Percentiles rank a stretch among this genome's conserved stretches.
Conservation (phyloP, 768 basidiomycete species). For the Crucibulum laeve region DNA sequence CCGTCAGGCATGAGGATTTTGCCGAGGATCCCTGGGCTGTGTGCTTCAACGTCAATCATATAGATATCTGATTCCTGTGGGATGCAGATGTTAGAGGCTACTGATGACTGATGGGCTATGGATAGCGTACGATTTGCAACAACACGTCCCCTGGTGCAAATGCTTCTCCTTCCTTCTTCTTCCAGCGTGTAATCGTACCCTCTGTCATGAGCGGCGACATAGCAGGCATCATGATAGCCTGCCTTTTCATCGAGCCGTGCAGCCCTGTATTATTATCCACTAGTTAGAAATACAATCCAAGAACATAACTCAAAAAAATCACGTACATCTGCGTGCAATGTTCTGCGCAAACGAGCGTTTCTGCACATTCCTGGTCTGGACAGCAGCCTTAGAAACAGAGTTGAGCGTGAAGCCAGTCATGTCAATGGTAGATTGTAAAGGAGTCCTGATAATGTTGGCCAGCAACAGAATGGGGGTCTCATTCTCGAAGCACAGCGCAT, state of each 20-base stretch:
- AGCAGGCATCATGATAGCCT: constrained; percentile 67
- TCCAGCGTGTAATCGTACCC: constrained; percentile 78
- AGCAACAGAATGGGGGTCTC: constrained; percentile 14
- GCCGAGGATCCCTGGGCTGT: constrained; percentile 79
- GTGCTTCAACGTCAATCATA: constrained; percentile 87
- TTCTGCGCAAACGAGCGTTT: constrained; percentile 12
- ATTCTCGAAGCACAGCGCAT: neutral
- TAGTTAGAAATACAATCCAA: neutral
- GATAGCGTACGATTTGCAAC: constrained; percentile 62
- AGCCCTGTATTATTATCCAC: constrained; percentile 18
- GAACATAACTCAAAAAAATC: constrained; percentile 4
- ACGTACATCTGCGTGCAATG: constrained; percentile 21
- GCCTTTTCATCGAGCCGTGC: constrained; percentile 26
- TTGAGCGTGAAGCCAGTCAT: constrained; percentile 15
- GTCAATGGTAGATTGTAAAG: constrained; percentile 23
- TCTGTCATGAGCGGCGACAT: constrained; percentile 91
- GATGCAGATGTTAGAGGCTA: constrained; percentile 1
- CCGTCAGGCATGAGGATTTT: constrained; percentile 76
- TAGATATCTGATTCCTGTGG: constrained; percentile 73
- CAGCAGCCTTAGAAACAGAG: constrained; percentile 17
- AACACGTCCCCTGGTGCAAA: constrained; percentile 72
- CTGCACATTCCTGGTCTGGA: constrained; percentile 11
- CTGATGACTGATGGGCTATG: neutral
- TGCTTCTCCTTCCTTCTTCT: constrained; percentile 69
- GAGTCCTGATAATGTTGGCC: constrained; percentile 18